Evolutionary conservation across 2,329 filamentous ascomycete genomes (phyloP), one percentile per base, ranked within the genome.

Genomic region (Myriosclerotinia scirpicola): DNA sequence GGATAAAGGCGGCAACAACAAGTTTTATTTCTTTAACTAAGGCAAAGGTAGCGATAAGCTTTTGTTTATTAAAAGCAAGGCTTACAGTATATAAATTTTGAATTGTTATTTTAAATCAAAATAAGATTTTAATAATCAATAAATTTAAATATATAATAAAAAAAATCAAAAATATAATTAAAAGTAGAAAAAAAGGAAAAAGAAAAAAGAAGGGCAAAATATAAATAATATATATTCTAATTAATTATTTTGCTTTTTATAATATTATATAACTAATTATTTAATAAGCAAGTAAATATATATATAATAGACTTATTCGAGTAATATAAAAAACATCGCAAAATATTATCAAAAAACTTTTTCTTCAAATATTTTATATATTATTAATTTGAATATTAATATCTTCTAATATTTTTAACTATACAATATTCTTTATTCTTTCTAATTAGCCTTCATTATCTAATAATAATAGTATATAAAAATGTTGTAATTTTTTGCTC

Each of bases 391-490:
- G 26, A 54, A 30, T 26, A 54, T 54, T 26, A 54, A 34, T 54
- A 54, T 12, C 30, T 54, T 54, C 26, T 54, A 26, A 54, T 54
- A 54, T 12, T 34, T 54, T 3, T 54, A 26, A 30, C 26, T 54
- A 54, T 54, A 56, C 17, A 56, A 56, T 36, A n/a, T 36, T 36
- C 17, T 36, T 34, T n/a, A 20, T 56, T 36, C 17, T 11, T 15
- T 4, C 5, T 17, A 40, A 6, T 34, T 34, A 17, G 3, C 17
- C 11, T 4, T 34, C 15, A 56, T 36, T 11, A 56, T 34, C n/a
- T 56, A 56, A 34, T 40, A 15, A 44, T 36, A 34, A 56, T 36
- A 17, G 17, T 56, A 40, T 56, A 56, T 34, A 56, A 36, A 34
- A 14, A n/a, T 56, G 17, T 17, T 36, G 17, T n/a, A 56, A 34